Conservation (phyloP, 306 rosid genomes). For the Glycine tomentella region DNA sequence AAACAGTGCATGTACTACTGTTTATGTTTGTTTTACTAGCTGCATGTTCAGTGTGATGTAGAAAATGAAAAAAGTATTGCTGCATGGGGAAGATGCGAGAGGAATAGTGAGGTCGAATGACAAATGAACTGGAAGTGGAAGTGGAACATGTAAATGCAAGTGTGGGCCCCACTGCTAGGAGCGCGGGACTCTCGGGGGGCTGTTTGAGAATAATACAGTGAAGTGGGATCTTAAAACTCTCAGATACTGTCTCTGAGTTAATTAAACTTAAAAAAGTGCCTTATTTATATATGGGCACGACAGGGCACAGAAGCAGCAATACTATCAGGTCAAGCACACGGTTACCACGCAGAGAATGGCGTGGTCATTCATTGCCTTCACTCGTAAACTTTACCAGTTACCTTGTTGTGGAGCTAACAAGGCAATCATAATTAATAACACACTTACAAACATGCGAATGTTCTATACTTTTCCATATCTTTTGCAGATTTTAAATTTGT, state of each 20-base stretch:
- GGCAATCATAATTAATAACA: too few relatives aligned
- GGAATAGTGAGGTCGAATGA: constrained; percentile 48
- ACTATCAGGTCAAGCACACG: too few relatives aligned
- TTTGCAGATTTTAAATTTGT: too few relatives aligned
- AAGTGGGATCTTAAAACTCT: not conserved
- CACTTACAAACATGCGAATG: too few relatives aligned
- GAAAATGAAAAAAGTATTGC: not conserved
- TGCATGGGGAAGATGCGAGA: constrained; percentile 63
- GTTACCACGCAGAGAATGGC: too few relatives aligned
- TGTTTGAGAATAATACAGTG: not conserved
- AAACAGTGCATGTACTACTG: too few relatives aligned
- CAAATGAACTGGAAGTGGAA: constrained; percentile 42
- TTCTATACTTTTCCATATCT: too few relatives aligned
- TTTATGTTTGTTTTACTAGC: not conserved
- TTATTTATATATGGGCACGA: too few relatives aligned
- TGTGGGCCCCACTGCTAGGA: constrained; percentile 42
- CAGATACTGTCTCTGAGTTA: not conserved
- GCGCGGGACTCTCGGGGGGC: constrained; percentile 36
- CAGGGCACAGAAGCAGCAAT: not conserved
- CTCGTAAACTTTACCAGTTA: too few relatives aligned
- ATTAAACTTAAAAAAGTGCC: too few relatives aligned
- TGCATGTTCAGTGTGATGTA: not conserved
- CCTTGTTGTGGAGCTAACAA: too few relatives aligned
- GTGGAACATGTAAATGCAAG: constrained; percentile 22
- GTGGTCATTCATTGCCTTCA: too few relatives aligned